These are phyloP conservation scores for Ceratobasidium sp. DNA, from an alignment of 1,284 basidiomycete genomes.

Conservation along the genomic window DNA sequence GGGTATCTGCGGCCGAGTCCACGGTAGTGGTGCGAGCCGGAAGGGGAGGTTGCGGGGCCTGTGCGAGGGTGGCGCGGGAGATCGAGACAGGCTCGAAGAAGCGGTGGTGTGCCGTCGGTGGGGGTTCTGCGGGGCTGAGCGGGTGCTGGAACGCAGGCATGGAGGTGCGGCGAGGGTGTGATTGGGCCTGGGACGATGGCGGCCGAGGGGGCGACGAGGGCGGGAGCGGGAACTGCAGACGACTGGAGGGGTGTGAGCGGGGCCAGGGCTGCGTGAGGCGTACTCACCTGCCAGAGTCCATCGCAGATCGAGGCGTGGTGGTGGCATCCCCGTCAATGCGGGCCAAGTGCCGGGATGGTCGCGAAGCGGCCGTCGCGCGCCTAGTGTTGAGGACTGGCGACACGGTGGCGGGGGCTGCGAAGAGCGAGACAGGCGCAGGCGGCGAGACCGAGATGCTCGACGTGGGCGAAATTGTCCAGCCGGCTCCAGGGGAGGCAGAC, in stretches of 20 bases:
- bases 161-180: conserved; percentile 15
- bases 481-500: conserved; percentile 21
- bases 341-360: not conserved
- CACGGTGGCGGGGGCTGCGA: conserved; percentile 29
- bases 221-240: conserved; percentile 38
- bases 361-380: conserved; percentile 4
- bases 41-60: conserved; percentile 24
- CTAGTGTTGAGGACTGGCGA: conserved; percentile 18
- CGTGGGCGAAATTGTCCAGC: conserved; percentile 38
- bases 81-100: conserved; percentile 17
- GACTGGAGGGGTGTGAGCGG: conserved; percentile 1
- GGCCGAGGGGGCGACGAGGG: conserved; percentile 30
- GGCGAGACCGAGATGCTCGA: conserved; percentile 23
- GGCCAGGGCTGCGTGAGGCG: too few species aligned
- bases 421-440: conserved; percentile 31
- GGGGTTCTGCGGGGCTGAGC: conserved; percentile 11
- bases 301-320: conserved; percentile 3
- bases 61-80: conserved; percentile 27
- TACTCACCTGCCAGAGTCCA: conserved; percentile 27
- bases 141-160: conserved; percentile 14
- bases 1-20: conserved; percentile 20
- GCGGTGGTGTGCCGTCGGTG: conserved; percentile 20
- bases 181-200: conserved; percentile 1
- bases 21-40: conserved; percentile 9
- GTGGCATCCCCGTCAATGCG: conserved; percentile 32